Evolutionary conservation across 1,139 yeast genomes (phyloP).

Genomic region (Wickerhamomyces sp.): DNA sequence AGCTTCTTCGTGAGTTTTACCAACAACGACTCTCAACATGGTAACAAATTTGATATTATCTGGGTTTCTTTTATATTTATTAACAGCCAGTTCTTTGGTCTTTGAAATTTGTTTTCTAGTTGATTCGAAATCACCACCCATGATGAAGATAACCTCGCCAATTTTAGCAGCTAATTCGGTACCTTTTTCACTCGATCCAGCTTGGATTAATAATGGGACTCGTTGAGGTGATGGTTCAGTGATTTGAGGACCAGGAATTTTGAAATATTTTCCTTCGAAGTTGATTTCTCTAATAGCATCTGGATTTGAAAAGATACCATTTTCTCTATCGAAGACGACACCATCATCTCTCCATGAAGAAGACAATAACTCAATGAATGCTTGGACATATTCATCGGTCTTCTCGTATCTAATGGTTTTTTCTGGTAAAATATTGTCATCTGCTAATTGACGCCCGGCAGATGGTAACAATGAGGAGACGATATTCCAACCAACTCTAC

Average conservation of each 20-base stretch:
- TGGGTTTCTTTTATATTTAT: slow-evolving; percentile 32
- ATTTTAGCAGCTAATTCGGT: slow-evolving; percentile 40
- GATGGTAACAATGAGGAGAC: slow-evolving; percentile 38
- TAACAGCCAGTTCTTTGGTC: slow-evolving; percentile 29
- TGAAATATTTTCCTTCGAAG: slow-evolving; percentile 33
- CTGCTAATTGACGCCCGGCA: slow-evolving; percentile 36
- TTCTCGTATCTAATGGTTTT: slow-evolving; percentile 36
- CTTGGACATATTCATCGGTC: slow-evolving; percentile 37
- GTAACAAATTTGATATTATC: slow-evolving; percentile 31
- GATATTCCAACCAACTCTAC: slow-evolving; percentile 42
- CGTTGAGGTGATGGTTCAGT: slow-evolving; percentile 40
- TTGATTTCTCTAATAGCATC: slow-evolving; percentile 35
- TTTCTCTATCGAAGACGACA: slow-evolving; percentile 28
- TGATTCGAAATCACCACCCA: slow-evolving; percentile 18
- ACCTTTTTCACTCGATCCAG: slow-evolving; percentile 43
- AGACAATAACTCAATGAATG: slow-evolving; percentile 33
- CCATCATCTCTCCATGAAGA: slow-evolving; percentile 44
- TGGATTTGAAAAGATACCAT: slow-evolving; percentile 34
- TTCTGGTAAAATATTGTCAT: slow-evolving; percentile 32
- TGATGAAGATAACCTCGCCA: slow-evolving; percentile 37
- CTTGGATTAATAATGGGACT: slow-evolving; percentile 41
- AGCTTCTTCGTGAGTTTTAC: slow-evolving; percentile 33
- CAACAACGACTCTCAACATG: slow-evolving; percentile 30
- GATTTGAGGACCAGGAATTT: slow-evolving; percentile 38
- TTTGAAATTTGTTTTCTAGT: slow-evolving; percentile 29